These are phyloP conservation scores for Cyberlindnera sargentensis DNA, from an alignment of 805 yeast species.

Conservation along the genomic window DNA sequence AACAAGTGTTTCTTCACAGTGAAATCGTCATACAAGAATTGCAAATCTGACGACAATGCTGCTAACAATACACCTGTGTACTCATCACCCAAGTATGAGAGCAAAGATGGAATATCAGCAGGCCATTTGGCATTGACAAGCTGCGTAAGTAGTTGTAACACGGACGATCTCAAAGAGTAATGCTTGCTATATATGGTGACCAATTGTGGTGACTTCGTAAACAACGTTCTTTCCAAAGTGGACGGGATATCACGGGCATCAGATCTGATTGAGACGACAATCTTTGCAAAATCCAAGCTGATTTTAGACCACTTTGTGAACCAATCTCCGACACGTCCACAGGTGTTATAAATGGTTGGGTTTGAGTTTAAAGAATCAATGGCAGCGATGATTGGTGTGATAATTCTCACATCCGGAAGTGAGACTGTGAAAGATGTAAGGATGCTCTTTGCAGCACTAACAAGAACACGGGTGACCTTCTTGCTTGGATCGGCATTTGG, in stretches of 20 bases:
- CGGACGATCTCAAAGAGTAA: slow-evolving; percentile 38
- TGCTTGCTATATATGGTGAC: slow-evolving; percentile 51
- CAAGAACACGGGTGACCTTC: slow-evolving; percentile 43
- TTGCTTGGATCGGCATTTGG: slow-evolving; percentile 28
- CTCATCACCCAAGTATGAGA: slow-evolving; percentile 72
- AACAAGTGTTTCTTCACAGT: slow-evolving; percentile 48
- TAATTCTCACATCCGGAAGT: slow-evolving; percentile 44
- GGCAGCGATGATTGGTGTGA: slow-evolving; percentile 44
- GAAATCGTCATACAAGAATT: slow-evolving; percentile 46
- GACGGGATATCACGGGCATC: slow-evolving; percentile 46
- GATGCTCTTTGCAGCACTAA: slow-evolving; percentile 43
- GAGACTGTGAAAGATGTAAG: slow-evolving; percentile 49
- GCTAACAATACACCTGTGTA: slow-evolving; percentile 52
- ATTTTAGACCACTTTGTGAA: slow-evolving; percentile 41
- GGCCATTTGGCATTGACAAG: slow-evolving; percentile 53
- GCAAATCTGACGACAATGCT: slow-evolving; percentile 55
- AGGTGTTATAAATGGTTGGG: slow-evolving; percentile 30
- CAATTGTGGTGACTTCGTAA: slow-evolving; percentile 45
- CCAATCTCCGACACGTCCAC: slow-evolving; percentile 40
- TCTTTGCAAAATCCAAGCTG: slow-evolving; percentile 48
- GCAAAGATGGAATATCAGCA: slow-evolving; percentile 62
- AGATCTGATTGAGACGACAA: slow-evolving; percentile 52
- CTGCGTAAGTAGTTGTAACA: slow-evolving; percentile 50
- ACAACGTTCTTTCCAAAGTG: slow-evolving; percentile 56
- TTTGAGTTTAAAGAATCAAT: slow-evolving; percentile 39